Evolutionary conservation across 1,284 basidiomycete species (phyloP).

Genomic region (Stereum hirsutum): DNA sequence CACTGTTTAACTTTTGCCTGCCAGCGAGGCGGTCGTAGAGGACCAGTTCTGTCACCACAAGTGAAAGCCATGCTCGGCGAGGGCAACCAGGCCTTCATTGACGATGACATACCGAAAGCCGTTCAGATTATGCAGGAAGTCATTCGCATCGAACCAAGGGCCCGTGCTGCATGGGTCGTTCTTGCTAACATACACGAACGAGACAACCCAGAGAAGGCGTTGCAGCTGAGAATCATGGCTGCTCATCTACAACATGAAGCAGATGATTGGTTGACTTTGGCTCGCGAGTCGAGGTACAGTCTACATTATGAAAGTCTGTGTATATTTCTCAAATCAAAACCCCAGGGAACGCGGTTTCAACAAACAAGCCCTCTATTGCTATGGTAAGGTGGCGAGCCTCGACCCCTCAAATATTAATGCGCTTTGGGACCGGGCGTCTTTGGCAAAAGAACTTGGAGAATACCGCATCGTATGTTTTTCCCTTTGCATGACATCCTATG

Average conservation of each 20-base stretch:
- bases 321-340: constrained; percentile 1
- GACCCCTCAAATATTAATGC: constrained; percentile 79
- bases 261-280: constrained; percentile 85
- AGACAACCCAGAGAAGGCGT: constrained; percentile 58
- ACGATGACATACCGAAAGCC: constrained; percentile 59
- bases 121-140: constrained; percentile 84
- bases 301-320: background rate
- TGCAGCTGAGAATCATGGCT: constrained; percentile 84
- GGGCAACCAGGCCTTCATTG: constrained; percentile 84
- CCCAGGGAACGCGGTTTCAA: constrained; percentile 58
- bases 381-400: constrained; percentile 73
- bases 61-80: constrained; percentile 76
- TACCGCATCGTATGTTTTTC: constrained; percentile 47
- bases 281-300: constrained; percentile 58
- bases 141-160: constrained; percentile 87
- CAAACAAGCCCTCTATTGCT: constrained; percentile 90
- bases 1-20: no score
- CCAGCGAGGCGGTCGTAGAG: constrained; percentile 29
- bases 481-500: no score
- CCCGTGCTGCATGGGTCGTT: constrained; percentile 79
- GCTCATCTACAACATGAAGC: constrained; percentile 82
- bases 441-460: constrained; percentile 74
- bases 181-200: constrained; percentile 76
- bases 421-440: constrained; percentile 83
- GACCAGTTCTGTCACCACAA: constrained; percentile 70